phyloP scores from a whole-genome alignment of 2,329 filamentous ascomycete species.

The Fusarium humuli region DNA sequence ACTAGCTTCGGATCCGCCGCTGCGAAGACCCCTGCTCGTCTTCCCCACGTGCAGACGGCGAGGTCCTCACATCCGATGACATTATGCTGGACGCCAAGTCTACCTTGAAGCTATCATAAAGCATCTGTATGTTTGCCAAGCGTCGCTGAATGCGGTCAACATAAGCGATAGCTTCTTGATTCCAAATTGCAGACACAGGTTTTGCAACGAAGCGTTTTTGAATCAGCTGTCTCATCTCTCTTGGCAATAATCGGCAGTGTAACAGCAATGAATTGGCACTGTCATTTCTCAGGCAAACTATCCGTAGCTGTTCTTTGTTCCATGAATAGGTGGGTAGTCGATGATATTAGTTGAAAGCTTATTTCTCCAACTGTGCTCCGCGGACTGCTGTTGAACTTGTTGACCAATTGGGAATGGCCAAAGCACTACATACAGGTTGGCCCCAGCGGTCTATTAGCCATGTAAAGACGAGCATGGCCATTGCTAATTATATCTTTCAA shows the following conservation, averaged over 20 bases:
- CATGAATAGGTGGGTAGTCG: background rate
- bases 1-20: constrained; percentile 14
- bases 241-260: background rate
- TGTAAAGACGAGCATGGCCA: background rate
- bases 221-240: background rate
- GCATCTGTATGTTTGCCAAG: background rate
- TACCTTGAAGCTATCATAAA: background rate
- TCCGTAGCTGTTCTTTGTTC: background rate
- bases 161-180: background rate
- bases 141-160: background rate
- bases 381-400: background rate
- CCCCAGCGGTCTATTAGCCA: too few species aligned
- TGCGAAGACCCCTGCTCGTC: constrained; percentile 1
- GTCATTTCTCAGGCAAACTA: background rate
- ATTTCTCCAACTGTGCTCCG: background rate
- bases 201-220: background rate
- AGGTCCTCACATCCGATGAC: background rate
- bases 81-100: background rate
- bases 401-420: background rate
- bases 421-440: background rate
- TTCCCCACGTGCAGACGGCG: background rate
- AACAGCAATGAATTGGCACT: background rate
- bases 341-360: background rate
- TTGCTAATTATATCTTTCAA: background rate
- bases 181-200: background rate